Evolutionary conservation across 208 protist species (phyloP).

Genomic region (Kentomonas sorsogonicus): DNA sequence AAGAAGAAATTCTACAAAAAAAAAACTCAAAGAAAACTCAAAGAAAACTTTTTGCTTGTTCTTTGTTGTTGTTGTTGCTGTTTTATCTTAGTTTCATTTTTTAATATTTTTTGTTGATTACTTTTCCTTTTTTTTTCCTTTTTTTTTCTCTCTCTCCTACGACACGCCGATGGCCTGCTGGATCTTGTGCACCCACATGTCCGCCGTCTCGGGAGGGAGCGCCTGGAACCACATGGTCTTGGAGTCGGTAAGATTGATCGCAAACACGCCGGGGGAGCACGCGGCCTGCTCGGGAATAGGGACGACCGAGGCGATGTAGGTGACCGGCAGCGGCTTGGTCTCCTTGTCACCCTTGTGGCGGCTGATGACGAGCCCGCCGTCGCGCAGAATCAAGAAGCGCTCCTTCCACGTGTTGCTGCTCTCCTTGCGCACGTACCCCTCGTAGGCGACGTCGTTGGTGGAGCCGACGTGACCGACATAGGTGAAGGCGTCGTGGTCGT

Average conservation of each 20-base stretch:
- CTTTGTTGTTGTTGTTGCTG: no score
- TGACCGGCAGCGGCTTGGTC: conserved; percentile 44
- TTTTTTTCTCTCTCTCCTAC: conserved; percentile 10
- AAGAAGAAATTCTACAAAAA: neutral
- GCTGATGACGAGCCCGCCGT: conserved; percentile 42
- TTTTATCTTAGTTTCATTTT: no score
- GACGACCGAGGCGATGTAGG: conserved; percentile 55
- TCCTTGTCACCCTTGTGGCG: conserved; percentile 41
- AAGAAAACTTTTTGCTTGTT: no score
- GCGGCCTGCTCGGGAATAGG: conserved; percentile 56
- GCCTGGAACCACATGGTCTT: conserved; percentile 82
- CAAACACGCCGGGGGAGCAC: conserved; percentile 57
- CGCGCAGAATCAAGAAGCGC: conserved; percentile 47
- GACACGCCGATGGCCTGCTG: conserved; percentile 54
- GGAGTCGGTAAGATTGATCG: conserved; percentile 54
- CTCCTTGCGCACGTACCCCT: conserved; percentile 49
- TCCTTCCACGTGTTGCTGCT: conserved; percentile 52
- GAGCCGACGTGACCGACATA: conserved; percentile 37
- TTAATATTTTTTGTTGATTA: conserved; percentile 8
- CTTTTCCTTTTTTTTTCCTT: neutral
- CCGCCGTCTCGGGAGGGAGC: conserved; percentile 29
- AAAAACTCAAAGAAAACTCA: no score
- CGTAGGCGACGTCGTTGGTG: conserved; percentile 27
- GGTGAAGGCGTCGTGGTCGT: conserved; percentile 25
- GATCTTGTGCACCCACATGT: conserved; percentile 49